These are phyloP conservation scores for Pseudoneurospora amorphoporcata DNA, from an alignment of 495 filamentous ascomycete genomes.

Conservation along the genomic window DNA sequence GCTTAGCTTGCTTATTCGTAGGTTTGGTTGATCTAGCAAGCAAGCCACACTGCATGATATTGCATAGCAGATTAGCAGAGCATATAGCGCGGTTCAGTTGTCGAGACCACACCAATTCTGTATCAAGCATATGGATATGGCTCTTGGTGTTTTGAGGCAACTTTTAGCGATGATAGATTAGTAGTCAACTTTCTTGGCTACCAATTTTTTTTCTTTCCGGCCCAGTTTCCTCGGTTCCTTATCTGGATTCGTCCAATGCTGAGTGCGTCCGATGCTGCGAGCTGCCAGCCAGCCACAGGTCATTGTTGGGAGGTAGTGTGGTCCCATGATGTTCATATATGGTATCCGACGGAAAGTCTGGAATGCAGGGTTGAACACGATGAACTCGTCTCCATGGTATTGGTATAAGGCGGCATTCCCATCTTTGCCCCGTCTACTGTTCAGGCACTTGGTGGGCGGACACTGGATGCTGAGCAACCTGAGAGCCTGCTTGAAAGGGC, in stretches of 20 bases:
- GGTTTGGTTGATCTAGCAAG: not conserved
- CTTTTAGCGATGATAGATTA: not conserved
- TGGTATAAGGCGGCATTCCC: not conserved
- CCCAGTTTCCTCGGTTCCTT: not conserved
- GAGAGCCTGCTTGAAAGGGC: not conserved
- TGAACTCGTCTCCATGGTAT: not conserved
- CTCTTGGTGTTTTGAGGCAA: not conserved
- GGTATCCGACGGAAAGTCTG: not conserved
- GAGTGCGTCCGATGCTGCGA: not conserved
- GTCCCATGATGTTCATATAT: not conserved
- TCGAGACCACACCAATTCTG: not conserved
- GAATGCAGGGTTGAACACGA: not conserved
- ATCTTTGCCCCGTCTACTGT: not conserved
- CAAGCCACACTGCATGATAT: not conserved
- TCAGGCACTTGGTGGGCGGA: conserved; percentile 6
- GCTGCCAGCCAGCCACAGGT: not conserved
- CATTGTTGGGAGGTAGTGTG: not conserved
- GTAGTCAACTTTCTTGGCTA: not conserved
- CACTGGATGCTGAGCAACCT: not conserved
- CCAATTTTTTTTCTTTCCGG: not conserved
- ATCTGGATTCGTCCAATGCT: not conserved
- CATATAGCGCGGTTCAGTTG: not conserved
- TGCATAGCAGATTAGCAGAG: not conserved
- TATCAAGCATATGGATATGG: not conserved
- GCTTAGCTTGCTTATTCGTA: not conserved